These are phyloP conservation scores for Eimeria acervulina DNA, from an alignment of 169 alveolate genomes.

Conservation along the genomic window DNA sequence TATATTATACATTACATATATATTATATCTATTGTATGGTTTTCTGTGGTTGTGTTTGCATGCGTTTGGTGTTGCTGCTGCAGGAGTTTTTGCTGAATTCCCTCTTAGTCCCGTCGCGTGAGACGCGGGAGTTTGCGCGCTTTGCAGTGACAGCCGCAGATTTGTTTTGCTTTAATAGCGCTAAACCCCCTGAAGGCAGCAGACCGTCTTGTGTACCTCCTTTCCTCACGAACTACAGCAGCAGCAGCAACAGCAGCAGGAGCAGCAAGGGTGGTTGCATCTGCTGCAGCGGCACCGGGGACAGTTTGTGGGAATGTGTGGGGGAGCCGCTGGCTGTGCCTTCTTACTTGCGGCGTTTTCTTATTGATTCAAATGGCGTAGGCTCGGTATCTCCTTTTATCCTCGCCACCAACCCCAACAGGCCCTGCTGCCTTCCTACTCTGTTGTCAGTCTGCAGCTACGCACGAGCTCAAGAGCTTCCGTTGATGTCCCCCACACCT, in stretches of 20 bases:
- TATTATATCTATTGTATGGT: too few relatives aligned
- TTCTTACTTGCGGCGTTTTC: conserved; percentile 49
- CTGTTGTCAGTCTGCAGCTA: conserved; percentile 53
- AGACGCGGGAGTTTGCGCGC: conserved; percentile 82
- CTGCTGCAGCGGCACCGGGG: conserved; percentile 20
- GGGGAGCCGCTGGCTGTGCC: conserved; percentile 79
- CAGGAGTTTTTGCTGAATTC: conserved; percentile 22
- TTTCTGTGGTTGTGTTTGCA: not conserved
- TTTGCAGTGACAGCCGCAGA: conserved; percentile 66
- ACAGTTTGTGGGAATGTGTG: conserved; percentile 66
- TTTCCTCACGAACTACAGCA: conserved; percentile 48
- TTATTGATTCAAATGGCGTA: conserved; percentile 47
- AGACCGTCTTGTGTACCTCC: conserved; percentile 48
- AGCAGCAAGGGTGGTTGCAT: not conserved
- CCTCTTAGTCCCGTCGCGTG: conserved; percentile 69
- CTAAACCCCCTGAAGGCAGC: conserved; percentile 67
- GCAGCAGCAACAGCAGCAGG: not conserved
- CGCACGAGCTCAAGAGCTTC: conserved; percentile 39
- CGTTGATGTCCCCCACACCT: conserved; percentile 22
- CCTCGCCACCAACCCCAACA: not conserved
- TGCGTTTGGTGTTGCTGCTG: not conserved
- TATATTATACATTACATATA: too few relatives aligned
- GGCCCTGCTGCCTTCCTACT: conserved; percentile 64
- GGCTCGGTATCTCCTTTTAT: conserved; percentile 43
- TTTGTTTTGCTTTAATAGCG: conserved; percentile 54